Conservation (phyloP, 2,329 filamentous ascomycete species). For the Sphaerulina vaccinii region DNA sequence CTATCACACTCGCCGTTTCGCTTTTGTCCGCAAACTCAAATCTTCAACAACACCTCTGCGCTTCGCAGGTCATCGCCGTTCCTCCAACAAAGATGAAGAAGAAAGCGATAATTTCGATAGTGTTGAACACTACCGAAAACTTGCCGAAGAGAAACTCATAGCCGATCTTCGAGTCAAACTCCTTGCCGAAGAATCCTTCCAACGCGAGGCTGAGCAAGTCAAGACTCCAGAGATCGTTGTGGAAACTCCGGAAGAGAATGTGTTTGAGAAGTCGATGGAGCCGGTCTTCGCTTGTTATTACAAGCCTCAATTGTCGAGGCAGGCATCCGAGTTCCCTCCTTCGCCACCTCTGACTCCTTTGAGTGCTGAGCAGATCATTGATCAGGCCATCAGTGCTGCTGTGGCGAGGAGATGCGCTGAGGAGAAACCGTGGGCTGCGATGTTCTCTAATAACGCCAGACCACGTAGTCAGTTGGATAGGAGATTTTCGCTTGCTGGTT, state of each 20-base stretch:
- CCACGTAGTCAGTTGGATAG: no score
- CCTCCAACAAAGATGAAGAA: slow-evolving; percentile 37
- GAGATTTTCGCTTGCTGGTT: no score
- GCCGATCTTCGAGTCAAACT: slow-evolving; percentile 22
- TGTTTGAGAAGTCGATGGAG: slow-evolving; percentile 23
- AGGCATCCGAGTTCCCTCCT: slow-evolving; percentile 6
- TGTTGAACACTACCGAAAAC: slow-evolving; percentile 26
- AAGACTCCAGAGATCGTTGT: slow-evolving; percentile 5
- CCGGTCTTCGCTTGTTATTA: slow-evolving; percentile 33
- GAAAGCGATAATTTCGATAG: slow-evolving; percentile 41
- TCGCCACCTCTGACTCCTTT: slow-evolving; percentile 26
- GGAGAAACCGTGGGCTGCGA: not conserved
- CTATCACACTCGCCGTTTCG: slow-evolving; percentile 42
- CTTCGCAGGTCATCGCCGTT: slow-evolving; percentile 42
- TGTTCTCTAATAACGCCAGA: no score
- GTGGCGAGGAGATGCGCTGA: not conserved
- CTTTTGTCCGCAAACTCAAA: slow-evolving; percentile 45
- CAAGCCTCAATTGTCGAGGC: slow-evolving; percentile 3
- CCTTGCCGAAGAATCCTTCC: slow-evolving; percentile 11
- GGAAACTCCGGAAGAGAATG: slow-evolving; percentile 1
- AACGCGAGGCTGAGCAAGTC: not conserved
- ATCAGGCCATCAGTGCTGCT: not conserved
- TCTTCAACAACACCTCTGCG: slow-evolving; percentile 41
- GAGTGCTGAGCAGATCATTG: slow-evolving; percentile 10
- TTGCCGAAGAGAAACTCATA: slow-evolving; percentile 18